Evolutionary conservation across 306 rosid genomes (phyloP).

Genomic region (Carpinus viminea): DNA sequence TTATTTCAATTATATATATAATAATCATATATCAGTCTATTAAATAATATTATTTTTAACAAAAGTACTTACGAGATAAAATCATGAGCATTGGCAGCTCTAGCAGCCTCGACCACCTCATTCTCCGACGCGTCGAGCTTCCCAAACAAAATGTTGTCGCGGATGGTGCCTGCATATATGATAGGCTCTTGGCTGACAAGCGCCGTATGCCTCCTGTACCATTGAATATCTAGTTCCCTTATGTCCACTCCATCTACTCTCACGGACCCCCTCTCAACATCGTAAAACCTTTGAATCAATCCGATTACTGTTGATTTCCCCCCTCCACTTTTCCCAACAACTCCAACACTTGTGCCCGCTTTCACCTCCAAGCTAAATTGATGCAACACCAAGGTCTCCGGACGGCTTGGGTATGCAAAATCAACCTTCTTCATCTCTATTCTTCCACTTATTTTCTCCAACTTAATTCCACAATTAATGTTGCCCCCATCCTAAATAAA

Average conservation of each 20-base stretch:
- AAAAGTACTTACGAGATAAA: conserved; percentile 75
- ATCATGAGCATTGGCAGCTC: conserved; percentile 86
- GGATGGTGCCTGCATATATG: conserved; percentile 67
- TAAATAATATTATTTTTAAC: not conserved
- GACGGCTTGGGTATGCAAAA: conserved; percentile 75
- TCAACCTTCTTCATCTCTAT: conserved; percentile 84
- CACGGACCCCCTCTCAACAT: conserved; percentile 68
- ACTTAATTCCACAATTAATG: conserved; percentile 34
- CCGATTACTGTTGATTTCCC: conserved; percentile 94
- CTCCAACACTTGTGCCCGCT: conserved; percentile 75
- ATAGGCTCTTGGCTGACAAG: conserved; percentile 97
- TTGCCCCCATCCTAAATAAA: conserved; percentile 42
- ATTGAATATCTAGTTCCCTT: conserved; percentile 68
- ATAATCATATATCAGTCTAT: not conserved
- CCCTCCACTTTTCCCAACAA: conserved; percentile 90
- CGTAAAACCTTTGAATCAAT: conserved; percentile 77
- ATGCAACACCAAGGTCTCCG: conserved; percentile 51
- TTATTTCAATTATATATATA: too few relatives aligned
- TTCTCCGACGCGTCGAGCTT: conserved; percentile 71
- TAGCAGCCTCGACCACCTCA: conserved; percentile 80
- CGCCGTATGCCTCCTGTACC: conserved; percentile 77
- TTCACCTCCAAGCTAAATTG: conserved; percentile 81
- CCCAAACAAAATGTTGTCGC: conserved; percentile 77
- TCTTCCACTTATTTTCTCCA: conserved; percentile 62
- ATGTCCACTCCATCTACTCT: conserved; percentile 80